Base-by-base conservation (phyloP, 768 basidiomycete genomes). In the Cantharellus anzutake region DNA sequence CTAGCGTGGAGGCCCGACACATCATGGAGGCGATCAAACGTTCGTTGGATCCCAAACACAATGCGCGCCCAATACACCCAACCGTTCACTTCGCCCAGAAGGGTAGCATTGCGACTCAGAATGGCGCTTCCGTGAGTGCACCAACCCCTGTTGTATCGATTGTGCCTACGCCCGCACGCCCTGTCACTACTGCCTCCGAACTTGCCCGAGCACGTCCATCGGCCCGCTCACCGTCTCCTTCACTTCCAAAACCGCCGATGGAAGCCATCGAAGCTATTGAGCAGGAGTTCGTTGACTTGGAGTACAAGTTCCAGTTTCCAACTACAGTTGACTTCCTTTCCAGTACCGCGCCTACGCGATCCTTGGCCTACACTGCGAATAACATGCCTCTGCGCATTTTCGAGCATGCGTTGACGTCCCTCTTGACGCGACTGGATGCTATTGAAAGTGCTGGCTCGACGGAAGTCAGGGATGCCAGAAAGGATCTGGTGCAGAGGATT, bases 361-460 rank as follows among this genome's bases (percentile, higher is more conserved):
- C 76, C 66, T 75, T 88, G 41, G 78, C 80, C 2, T 88, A 75
- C 70, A 80, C 80, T 4, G 69, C 75, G 1, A 71, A 67, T 51
- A 87, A 88, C 67, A 79, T 75, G 20, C 68, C 76, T 0, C 68
- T 86, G 29, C 81, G 82, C 68, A 73, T 70, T 11, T 82, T 86
- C 68, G 71, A 74, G n/a, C 79, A 86, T 64, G 71, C 74, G 51
- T 73, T 87, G 41, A 77, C 77, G 59, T 78, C 77, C 44, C 69
- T 88, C 7, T 73, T 88, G n/a, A 74, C 77, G 52, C 74, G 74
- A 63, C 76, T 88, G 5, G 86, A 88, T 64, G 79, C 75, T 0
- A 75, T 88, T 29, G 78, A 84, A 64, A 83, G 80, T 63, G 76
- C 74, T 63, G 84, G 84, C 0, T 74, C 79, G 56, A 68, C 69